phyloP scores from a whole-genome alignment of 768 basidiomycete species.

The Clavulina sp. region DNA sequence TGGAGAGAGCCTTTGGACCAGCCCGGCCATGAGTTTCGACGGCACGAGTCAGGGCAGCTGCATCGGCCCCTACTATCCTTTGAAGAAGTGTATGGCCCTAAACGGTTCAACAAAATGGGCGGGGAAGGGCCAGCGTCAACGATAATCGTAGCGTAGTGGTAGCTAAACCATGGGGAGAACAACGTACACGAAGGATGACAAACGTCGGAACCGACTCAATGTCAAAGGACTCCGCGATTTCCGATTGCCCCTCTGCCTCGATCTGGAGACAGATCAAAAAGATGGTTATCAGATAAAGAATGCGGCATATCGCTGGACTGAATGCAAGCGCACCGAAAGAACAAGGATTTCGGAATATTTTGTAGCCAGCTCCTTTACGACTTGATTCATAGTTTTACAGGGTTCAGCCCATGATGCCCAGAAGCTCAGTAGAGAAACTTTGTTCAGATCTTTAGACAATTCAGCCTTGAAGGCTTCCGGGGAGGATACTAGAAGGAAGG shows the following conservation, averaged over 20 bases:
- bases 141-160: neutral
- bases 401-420: conserved; percentile 85
- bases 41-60: conserved; percentile 37
- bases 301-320: conserved; percentile 12
- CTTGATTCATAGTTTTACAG: conserved; percentile 75
- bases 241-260: conserved; percentile 61
- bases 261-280: conserved; percentile 31
- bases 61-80: conserved; percentile 68
- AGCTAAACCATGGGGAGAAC: neutral
- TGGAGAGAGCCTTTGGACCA: conserved; percentile 29
- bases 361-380: conserved; percentile 52
- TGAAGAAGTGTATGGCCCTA: conserved; percentile 81
- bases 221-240: conserved; percentile 85
- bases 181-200: conserved; percentile 56
- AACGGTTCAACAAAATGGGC: conserved; percentile 5
- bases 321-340: conserved; percentile 37
- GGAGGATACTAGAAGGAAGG: conserved; percentile 36
- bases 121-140: neutral
- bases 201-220: conserved; percentile 79
- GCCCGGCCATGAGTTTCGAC: conserved; percentile 38
- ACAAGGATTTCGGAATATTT: conserved; percentile 54
- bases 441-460: conserved; percentile 56
- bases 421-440: conserved; percentile 81
- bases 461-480: conserved; percentile 55
- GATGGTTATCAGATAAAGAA: neutral